Conservation (phyloP, 2,329 filamentous ascomycete genomes). For the Fusarium sp. region DNA sequence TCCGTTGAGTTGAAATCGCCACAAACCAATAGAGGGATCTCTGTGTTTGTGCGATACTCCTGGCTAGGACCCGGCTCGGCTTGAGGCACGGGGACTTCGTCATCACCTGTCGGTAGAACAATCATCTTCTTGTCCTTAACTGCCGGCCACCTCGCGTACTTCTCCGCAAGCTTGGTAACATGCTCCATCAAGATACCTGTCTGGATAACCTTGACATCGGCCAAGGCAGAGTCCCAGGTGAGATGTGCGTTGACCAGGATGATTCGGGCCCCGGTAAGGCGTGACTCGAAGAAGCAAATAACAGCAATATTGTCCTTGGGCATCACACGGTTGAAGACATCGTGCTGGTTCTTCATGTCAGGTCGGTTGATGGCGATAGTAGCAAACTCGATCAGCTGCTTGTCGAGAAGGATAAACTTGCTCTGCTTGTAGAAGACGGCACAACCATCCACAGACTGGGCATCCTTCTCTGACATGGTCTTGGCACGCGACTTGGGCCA, state of each 20-base stretch:
- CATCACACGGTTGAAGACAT: slow-evolving; percentile 99
- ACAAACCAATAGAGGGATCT: slow-evolving; percentile 92
- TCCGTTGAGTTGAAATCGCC: slow-evolving; percentile 96
- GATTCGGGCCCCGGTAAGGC: slow-evolving; percentile 88
- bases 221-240: slow-evolving; percentile 91
- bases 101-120: slow-evolving; percentile 61
- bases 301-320: slow-evolving; percentile 97
- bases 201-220: slow-evolving; percentile 97
- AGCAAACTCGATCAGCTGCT: slow-evolving; percentile 93
- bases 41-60: slow-evolving; percentile 87
- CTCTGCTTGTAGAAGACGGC: slow-evolving; percentile 96
- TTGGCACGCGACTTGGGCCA: slow-evolving; percentile 91
- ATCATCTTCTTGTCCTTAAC: slow-evolving; percentile 84
- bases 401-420: slow-evolving; percentile 95
- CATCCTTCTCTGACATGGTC: slow-evolving; percentile 92
- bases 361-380: slow-evolving; percentile 93
- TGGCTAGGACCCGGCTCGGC: slow-evolving; percentile 83
- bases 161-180: slow-evolving; percentile 87
- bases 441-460: slow-evolving; percentile 92
- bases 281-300: slow-evolving; percentile 92
- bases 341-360: slow-evolving; percentile 97
- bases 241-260: slow-evolving; percentile 96
- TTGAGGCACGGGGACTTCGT: slow-evolving; percentile 64
- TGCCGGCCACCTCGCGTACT: slow-evolving; percentile 84
- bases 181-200: slow-evolving; percentile 96